Evolutionary conservation across 192 early-diverging fungal species (phyloP), one percentile per base, ranked within the genome.

Genomic region (Geranomyces variabilis): DNA sequence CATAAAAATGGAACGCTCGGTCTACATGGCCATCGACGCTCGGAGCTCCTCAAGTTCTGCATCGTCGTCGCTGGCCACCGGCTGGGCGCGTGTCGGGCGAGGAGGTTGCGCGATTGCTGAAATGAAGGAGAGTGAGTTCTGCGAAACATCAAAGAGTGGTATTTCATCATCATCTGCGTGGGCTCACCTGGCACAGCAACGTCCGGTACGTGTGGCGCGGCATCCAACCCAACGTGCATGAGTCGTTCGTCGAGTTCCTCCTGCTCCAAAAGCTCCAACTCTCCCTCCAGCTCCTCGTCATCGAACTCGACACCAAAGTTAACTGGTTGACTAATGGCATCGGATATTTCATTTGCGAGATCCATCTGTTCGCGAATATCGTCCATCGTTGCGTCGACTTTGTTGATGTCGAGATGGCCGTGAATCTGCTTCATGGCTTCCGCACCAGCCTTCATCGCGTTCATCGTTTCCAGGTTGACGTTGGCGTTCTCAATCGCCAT

Each of bases 321-420:
- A 70, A 94, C 86, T 0, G 95, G 95, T 77, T 90, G 89, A 48
- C 94, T 90, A 73, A 99, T 94, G 10, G 94, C 95, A 43, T 95
- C 92, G 19, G 90, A 91, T 13, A 99, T 88, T 79, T 97, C 97
- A 73, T 95, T 94, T 21, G 95, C 92, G 68, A 96, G 75, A 69
- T 96, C 94, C 92, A 97, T 96, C 77, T 99, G 95, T 67, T 99
- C 97, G 31, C 93, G 88, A 68, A 99, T 95, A 59, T 95, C 93
- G 70, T 99, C 97, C 93, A 96, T 95, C 14, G 91, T 95, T 44
- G 85, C 83, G 74, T 99, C 97, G 29, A 99, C 95, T 86, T 93
- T 96, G 75, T 95, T 89, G 59, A 96, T 93, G 72, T 94, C 84
- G 90, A 72, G 36, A 34, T 84, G 73, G 73, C 93, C 90, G 70